Base-by-base conservation (phyloP, 768 basidiomycete genomes). In the Lactarius psammicola region DNA sequence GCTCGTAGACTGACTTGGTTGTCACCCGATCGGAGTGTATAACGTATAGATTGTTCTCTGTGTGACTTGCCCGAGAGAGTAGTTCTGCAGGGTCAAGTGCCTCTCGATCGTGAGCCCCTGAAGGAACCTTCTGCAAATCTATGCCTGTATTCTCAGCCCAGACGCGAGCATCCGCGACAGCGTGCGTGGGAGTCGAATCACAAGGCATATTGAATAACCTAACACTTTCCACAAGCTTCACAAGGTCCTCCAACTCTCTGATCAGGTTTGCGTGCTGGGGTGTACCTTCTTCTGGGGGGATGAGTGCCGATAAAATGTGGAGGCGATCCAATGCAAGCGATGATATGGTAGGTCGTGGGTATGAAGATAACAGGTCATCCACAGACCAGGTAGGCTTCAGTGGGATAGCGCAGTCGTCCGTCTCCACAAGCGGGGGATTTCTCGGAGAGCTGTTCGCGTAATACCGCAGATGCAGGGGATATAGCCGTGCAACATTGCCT, bases 211-310 rank as follows among this genome's bases (percentile, higher is more conserved):
- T 76, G 53, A 88, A 85, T 30, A 89, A 74, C 74, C 84, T 89
- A 60, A 93, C 91, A 3, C 92, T 92, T 72, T 94, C 90, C 17
- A 94, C 92, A 11, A 94, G 80, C 67, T 81, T 84, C 63, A 93
- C 78, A 58, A 94, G 82, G 60, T 87, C 87, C 69, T 88, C 87
- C 67, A 94, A 75, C 67, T 90, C 86, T 49, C 70, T 66, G 66
- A 84, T 87, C 51, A 89, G 76, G 23, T 74, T 73, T 3, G 73
- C 70, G 68, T 87, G 82, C 64, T 86, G 83, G 6, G 74, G 71
- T 0, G 89, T 84, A 42, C 82, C 84, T 65, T 84, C 79, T 56
- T 78, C 73, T 1, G 91, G 92, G 2, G 90, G 85, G 31, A 82
- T 73, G 53, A 94, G 81, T 38, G 92, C 92, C 56, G 92, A 87